Conservation (phyloP, 768 basidiomycete genomes). For the Phlegmacium glaucopus region DNA sequence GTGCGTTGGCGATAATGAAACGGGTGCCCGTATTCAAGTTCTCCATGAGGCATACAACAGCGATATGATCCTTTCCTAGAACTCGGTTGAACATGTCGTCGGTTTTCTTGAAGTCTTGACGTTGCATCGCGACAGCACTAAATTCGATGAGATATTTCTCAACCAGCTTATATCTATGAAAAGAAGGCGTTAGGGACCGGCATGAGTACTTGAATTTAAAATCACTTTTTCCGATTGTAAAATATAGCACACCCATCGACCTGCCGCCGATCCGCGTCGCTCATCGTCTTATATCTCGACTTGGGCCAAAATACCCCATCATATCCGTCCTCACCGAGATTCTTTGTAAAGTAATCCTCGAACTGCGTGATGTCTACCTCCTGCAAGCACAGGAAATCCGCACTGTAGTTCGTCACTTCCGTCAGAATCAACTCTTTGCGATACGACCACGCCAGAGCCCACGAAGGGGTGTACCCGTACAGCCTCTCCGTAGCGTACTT, state of each 20-base stretch:
- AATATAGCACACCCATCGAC: conserved; percentile 98
- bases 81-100: conserved; percentile 99
- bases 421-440: conserved; percentile 84
- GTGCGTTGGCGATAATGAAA: conserved; percentile 84
- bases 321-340: conserved; percentile 73
- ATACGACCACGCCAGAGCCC: conserved; percentile 96
- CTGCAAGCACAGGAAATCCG: conserved; percentile 93
- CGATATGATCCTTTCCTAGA: conserved; percentile 91
- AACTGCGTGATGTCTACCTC: conserved; percentile 93
- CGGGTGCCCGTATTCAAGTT: conserved; percentile 84
- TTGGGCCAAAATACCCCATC: conserved; percentile 92
- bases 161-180: conserved; percentile 78
- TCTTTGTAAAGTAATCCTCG: conserved; percentile 83
- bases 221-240: conserved; percentile 86
- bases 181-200: conserved; percentile 10
- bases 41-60: conserved; percentile 84
- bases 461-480: conserved; percentile 95
- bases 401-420: conserved; percentile 75
- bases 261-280: conserved; percentile 73
- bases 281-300: conserved; percentile 92
- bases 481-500: conserved; percentile 81
- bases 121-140: conserved; percentile 87
- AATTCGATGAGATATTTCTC: conserved; percentile 95
- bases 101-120: conserved; percentile 92
- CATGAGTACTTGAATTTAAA: conserved; percentile 16